Conservation (phyloP, 2,329 filamentous ascomycete species). For the Macrophomina tecta region DNA sequence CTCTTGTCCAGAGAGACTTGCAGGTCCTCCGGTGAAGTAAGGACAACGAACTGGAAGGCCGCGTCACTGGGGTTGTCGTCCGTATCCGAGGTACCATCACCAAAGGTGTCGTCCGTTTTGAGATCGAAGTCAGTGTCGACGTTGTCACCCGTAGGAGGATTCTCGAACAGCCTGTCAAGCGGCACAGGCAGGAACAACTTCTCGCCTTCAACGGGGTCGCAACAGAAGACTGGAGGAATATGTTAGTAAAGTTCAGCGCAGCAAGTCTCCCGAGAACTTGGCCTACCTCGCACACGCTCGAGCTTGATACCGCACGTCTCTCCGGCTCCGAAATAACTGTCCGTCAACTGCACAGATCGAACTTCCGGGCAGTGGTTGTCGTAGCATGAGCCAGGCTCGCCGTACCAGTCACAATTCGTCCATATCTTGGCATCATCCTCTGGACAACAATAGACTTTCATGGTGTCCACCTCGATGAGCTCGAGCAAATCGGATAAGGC, state of each 20-base stretch:
- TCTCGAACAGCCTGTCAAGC: conserved; percentile 44
- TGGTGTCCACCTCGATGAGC: conserved; percentile 20
- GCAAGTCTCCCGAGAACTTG: not conserved
- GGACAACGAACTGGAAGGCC: conserved; percentile 43
- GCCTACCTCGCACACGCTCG: conserved; percentile 32
- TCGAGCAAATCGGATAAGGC: conserved; percentile 31
- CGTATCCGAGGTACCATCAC: conserved; percentile 31
- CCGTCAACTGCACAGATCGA: conserved; percentile 37
- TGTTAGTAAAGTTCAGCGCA: not conserved
- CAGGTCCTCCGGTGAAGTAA: conserved; percentile 42
- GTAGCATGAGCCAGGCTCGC: conserved; percentile 43
- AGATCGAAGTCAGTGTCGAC: conserved; percentile 38
- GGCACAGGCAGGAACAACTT: conserved; percentile 46
- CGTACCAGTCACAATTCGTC: conserved; percentile 46
- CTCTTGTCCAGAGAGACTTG: conserved; percentile 47
- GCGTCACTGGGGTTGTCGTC: conserved; percentile 36
- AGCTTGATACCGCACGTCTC: conserved; percentile 31
- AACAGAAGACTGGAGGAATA: conserved; percentile 38
- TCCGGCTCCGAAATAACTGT: conserved; percentile 36
- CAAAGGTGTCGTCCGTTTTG: conserved; percentile 33
- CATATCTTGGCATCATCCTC: conserved; percentile 36
- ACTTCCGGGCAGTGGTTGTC: conserved; percentile 42
- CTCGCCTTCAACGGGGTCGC: conserved; percentile 37
- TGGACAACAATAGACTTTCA: conserved; percentile 39
- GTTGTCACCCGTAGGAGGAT: conserved; percentile 41